These are phyloP conservation scores for Pichia nanzhaoensis DNA, from an alignment of 805 yeast genomes.

Conservation along the genomic window DNA sequence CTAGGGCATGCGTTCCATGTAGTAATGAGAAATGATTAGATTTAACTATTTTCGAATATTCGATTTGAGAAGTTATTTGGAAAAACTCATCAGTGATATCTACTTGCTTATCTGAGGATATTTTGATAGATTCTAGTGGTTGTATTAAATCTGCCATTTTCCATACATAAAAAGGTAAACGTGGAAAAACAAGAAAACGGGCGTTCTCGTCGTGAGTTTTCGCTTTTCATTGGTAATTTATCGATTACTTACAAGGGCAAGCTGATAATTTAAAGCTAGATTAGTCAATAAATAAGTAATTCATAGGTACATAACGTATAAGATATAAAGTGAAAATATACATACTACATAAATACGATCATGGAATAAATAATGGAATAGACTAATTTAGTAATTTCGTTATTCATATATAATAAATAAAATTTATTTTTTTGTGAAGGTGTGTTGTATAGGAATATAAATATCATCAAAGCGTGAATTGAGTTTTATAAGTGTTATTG, in stretches of 20 bases:
- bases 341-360: not conserved
- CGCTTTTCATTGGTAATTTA: not conserved
- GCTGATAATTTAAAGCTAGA: too few relatives aligned
- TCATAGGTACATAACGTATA: too few relatives aligned
- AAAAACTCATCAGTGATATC: slow-evolving; percentile 57
- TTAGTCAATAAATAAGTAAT: not conserved
- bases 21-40: slow-evolving; percentile 56
- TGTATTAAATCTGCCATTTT: slow-evolving; percentile 2
- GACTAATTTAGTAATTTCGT: not conserved
- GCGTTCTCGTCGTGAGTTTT: not conserved
- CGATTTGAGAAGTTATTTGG: slow-evolving; percentile 25
- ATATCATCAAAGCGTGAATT: not conserved
- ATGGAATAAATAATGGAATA: slow-evolving; percentile 1
- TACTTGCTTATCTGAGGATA: slow-evolving; percentile 12
- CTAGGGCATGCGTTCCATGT: slow-evolving; percentile 86
- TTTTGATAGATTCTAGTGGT: slow-evolving; percentile 1
- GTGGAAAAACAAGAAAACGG: not conserved
- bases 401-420: not conserved
- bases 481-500: not conserved
- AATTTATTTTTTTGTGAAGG: not conserved
- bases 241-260: too few relatives aligned
- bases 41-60: slow-evolving; percentile 51
- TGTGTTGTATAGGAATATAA: not conserved
- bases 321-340: too few relatives aligned
- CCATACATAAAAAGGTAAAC: not conserved